Evolutionary conservation across 116 monocot species (phyloP).

Genomic region (Cymodocea nodosa): DNA sequence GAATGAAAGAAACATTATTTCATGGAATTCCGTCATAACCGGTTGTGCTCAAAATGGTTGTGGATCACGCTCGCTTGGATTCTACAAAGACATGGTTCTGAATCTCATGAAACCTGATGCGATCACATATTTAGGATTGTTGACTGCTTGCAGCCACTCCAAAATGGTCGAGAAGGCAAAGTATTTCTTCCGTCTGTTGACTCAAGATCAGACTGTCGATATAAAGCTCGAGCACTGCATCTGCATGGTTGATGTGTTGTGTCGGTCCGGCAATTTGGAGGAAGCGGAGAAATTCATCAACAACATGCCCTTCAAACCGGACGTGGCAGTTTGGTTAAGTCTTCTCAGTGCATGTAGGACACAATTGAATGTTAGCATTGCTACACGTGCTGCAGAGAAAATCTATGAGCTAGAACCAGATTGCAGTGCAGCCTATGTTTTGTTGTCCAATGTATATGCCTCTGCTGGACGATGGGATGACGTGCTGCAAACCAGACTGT

Average conservation of each 20-base stretch:
- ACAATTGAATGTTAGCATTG: slow-evolving; percentile 37
- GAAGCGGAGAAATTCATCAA: slow-evolving; percentile 62
- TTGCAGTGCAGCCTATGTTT: slow-evolving; percentile 48
- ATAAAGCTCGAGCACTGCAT: slow-evolving; percentile 51
- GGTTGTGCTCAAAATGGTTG: slow-evolving; percentile 67
- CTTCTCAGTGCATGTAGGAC: slow-evolving; percentile 62
- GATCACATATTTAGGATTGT: slow-evolving; percentile 63
- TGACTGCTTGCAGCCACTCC: slow-evolving; percentile 72
- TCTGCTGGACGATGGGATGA: slow-evolving; percentile 56
- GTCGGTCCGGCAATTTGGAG: slow-evolving; percentile 49
- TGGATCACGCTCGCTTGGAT: slow-evolving; percentile 26
- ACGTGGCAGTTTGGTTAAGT: slow-evolving; percentile 52
- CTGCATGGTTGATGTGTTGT: slow-evolving; percentile 72
- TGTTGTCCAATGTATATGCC: slow-evolving; percentile 76
- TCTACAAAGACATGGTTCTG: slow-evolving; percentile 42
- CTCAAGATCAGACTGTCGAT: slow-evolving; percentile 21
- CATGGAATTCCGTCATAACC: slow-evolving; percentile 68
- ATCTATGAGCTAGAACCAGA: slow-evolving; percentile 47
- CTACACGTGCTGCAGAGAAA: slow-evolving; percentile 33
- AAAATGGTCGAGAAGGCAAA: slow-evolving; percentile 62
- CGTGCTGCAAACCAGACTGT: slow-evolving; percentile 36
- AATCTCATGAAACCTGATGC: slow-evolving; percentile 40
- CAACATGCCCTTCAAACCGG: slow-evolving; percentile 37
- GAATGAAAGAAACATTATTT: slow-evolving; percentile 48
- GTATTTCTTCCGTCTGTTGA: slow-evolving; percentile 33